These are phyloP conservation scores for Bruguiera hainesii DNA, from an alignment of 441 rosid genomes.

Conservation along the genomic window DNA sequence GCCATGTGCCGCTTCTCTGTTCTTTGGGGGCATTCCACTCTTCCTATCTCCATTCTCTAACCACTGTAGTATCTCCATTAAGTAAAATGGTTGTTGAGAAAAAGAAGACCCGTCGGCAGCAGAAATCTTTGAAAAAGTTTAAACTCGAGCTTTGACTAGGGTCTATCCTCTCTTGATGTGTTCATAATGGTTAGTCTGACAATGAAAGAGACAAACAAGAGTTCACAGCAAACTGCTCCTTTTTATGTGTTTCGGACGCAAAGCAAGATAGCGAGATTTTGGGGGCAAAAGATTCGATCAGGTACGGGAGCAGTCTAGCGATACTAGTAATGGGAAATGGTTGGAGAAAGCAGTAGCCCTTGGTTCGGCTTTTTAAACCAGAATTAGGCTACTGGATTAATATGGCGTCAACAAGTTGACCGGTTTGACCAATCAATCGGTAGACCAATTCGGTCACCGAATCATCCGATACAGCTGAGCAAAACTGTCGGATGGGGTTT, in stretches of 20 bases:
- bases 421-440: too few relatives aligned
- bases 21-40: constrained; percentile 9
- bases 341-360: neutral
- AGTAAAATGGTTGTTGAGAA: neutral
- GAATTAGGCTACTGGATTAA: too few relatives aligned
- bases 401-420: too few relatives aligned
- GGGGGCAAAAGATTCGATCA: constrained; percentile 14
- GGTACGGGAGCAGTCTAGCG: constrained; percentile 5
- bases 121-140: constrained; percentile 6
- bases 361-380: constrained; percentile 3
- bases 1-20: constrained; percentile 15
- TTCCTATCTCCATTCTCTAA: constrained; percentile 20
- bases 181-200: constrained; percentile 2
- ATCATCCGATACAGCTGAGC: too few relatives aligned
- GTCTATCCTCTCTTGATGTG: neutral
- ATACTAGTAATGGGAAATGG: constrained; percentile 4
- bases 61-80: constrained; percentile 33
- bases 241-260: neutral
- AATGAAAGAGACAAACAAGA: constrained; percentile 19
- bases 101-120: neutral
- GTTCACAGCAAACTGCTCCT: neutral
- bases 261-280: neutral
- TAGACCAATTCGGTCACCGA: too few relatives aligned
- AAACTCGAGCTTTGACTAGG: constrained; percentile 16
- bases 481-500: too few relatives aligned